A percentile compares a stretch with the other conserved stretches of the same genome.
Evolutionary conservation across 768 basidiomycete genomes (phyloP).

Genomic region (Lentinula raphanica): DNA sequence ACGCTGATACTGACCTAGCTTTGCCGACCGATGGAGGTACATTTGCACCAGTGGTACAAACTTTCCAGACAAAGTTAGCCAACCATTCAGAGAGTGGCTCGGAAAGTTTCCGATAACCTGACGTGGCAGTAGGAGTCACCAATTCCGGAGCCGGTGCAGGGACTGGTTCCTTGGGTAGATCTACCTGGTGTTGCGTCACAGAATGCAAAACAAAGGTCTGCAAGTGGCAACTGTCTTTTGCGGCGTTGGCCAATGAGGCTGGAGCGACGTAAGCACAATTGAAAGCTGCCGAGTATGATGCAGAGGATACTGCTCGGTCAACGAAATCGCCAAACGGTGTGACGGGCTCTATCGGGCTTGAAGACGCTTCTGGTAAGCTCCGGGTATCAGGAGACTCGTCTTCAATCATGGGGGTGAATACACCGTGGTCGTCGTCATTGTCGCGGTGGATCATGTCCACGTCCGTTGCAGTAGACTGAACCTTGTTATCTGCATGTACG

Average conservation of each 20-base stretch:
- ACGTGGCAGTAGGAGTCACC: conserved; percentile 44
- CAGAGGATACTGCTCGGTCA: conserved; percentile 61
- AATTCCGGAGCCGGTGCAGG: conserved; percentile 36
- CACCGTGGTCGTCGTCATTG: conserved; percentile 34
- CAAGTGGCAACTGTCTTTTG: conserved; percentile 10
- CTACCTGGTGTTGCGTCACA: conserved; percentile 23
- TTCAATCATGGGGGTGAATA: conserved; percentile 61
- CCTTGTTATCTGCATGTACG: background rate
- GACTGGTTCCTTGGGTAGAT: conserved; percentile 27
- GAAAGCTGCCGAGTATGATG: conserved; percentile 20
- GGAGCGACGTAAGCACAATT: conserved; percentile 14
- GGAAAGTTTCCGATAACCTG: conserved; percentile 64
- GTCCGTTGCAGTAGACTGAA: conserved; percentile 11
- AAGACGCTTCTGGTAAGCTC: conserved; percentile 46
- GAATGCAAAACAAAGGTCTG: conserved; percentile 15
- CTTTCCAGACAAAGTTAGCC: conserved; percentile 76
- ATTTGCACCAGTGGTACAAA: conserved; percentile 67
- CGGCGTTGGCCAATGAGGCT: conserved; percentile 2
- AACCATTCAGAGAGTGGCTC: conserved; percentile 80
- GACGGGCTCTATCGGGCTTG: conserved; percentile 68
- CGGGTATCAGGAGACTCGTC: conserved; percentile 55
- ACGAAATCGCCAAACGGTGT: conserved; percentile 77
- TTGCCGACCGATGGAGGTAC: conserved; percentile 49
- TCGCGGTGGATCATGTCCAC: conserved; percentile 22
- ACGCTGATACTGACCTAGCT: conserved; percentile 43